Evolutionary conservation across 352 stramenopile genomes (phyloP), one percentile per base, ranked within the genome.

Genomic region (Phytopythium montanum): DNA sequence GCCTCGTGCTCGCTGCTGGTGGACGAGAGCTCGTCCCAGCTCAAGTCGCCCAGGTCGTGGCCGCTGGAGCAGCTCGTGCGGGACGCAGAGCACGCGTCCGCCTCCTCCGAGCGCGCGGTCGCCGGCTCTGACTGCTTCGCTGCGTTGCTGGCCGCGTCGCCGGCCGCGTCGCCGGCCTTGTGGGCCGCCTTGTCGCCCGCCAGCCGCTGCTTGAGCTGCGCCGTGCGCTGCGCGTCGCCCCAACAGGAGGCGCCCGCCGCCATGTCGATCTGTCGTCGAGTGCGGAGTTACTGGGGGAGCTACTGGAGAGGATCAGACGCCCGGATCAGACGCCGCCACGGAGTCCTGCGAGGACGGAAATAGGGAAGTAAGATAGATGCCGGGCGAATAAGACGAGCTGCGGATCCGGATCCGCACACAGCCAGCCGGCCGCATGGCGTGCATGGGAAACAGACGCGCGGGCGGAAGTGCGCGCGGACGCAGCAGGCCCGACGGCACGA

Each of bases 31-130:
- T 78, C 73, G 42, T 84, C 76, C 73, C 73, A 86, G 49, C 68
- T 64, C 28, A 38, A 48, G 41, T 70, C 64, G 5, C 42, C 54
- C 45, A 51, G 45, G 29, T 79, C 72, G 53, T 70, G 63, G 31
- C 73, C 73, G 33, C 71, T 86, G 14, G 69, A 70, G 64, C 69
- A 83, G 45, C 76, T 83, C 14, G 71, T 83, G 26, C 63, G 70
- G 5, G 71, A 64, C 34, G 60, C 69, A 0, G 63, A 78, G 7
- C 62, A 75, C 16, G 73, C 56, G 55, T 74, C 72, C 18, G 52
- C 70, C 38, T 75, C 65, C 7, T 70, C 72, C 38, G 52, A 54
- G 36, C 55, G 36, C 14, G 3, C 23, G 13, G 45, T 28, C 4
- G 60, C 45, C 16, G n/a, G 13, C 25, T 39, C 38, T n/a, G n/a